These are phyloP conservation scores for Aquanectria penicillioides DNA, from an alignment of 2,329 filamentous ascomycete genomes.

Conservation along the genomic window DNA sequence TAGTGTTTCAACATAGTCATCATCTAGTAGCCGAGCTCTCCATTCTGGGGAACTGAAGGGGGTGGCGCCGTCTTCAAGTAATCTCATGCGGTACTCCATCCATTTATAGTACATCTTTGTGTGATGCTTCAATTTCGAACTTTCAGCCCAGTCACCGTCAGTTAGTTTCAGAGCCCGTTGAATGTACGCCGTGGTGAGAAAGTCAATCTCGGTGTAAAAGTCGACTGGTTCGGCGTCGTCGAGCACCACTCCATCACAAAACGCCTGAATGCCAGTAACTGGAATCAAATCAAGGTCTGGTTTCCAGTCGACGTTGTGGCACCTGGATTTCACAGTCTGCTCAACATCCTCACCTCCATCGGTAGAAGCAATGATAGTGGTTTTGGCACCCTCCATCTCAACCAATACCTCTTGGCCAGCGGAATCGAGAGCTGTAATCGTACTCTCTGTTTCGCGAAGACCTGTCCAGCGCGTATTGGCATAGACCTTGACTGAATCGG, in stretches of 20 bases:
- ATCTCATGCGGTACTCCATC: not conserved
- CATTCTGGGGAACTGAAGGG: not conserved
- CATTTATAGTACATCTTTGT: not conserved
- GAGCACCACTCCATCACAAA: not conserved
- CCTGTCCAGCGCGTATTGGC: not conserved
- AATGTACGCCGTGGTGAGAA: not conserved
- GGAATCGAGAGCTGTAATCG: not conserved
- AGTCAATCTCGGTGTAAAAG: not conserved
- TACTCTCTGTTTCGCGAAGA: not conserved
- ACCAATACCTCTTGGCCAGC: not conserved
- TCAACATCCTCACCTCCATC: not conserved
- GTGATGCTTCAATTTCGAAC: not conserved
- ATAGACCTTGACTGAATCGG: not conserved
- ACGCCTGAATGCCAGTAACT: not conserved
- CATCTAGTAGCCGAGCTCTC: not conserved
- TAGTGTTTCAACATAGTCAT: not conserved
- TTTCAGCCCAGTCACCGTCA: not conserved
- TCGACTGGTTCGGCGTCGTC: not conserved
- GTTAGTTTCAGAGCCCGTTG: not conserved
- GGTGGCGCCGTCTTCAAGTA: not conserved
- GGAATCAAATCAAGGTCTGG: not conserved
- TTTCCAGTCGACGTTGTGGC: not conserved
- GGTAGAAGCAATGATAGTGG: not conserved
- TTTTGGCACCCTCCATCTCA: constrained; percentile 25
- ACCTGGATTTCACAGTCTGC: not conserved